Evolutionary conservation across 139 green algal species (phyloP).

Genomic region (Ostreobium quekettii): DNA sequence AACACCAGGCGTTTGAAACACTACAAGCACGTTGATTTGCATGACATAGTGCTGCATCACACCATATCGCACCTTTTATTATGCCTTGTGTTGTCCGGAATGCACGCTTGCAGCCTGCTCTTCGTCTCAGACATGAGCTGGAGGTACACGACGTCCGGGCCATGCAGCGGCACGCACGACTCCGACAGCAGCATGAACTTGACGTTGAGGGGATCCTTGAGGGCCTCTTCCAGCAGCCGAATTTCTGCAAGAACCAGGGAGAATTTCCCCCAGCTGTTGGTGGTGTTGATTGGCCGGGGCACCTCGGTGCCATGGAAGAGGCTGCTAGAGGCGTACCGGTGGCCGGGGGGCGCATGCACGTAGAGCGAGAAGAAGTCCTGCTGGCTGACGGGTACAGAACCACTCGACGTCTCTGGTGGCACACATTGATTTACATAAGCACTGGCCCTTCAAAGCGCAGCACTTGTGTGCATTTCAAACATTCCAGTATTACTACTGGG

Average conservation of each 20-base stretch:
- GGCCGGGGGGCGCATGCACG: not conserved
- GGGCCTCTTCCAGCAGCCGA: slow-evolving; percentile 1
- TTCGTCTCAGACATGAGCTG: slow-evolving; percentile 22
- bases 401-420: no score
- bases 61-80: no score
- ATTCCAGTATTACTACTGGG: no score
- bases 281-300: not conserved
- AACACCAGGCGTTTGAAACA: no score
- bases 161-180: slow-evolving; percentile 13
- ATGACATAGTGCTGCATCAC: no score
- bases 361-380: slow-evolving; percentile 17
- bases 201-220: not conserved
- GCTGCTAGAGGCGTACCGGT: slow-evolving; percentile 1
- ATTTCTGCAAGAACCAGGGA: slow-evolving; percentile 1
- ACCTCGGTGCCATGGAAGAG: slow-evolving; percentile 17
- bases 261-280: slow-evolving; percentile 3
- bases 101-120: slow-evolving; percentile 22
- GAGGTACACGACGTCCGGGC: slow-evolving; percentile 20
- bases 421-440: no score
- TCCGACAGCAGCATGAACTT: slow-evolving; percentile 16
- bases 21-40: no score
- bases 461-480: no score
- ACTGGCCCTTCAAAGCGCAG: no score
- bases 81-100: no score
- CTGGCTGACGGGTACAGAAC: no score